A percentile compares a stretch with the other conserved stretches of the same genome.
Conservation (phyloP, 164 flowering plant species). For the Warburgia ugandensis region DNA sequence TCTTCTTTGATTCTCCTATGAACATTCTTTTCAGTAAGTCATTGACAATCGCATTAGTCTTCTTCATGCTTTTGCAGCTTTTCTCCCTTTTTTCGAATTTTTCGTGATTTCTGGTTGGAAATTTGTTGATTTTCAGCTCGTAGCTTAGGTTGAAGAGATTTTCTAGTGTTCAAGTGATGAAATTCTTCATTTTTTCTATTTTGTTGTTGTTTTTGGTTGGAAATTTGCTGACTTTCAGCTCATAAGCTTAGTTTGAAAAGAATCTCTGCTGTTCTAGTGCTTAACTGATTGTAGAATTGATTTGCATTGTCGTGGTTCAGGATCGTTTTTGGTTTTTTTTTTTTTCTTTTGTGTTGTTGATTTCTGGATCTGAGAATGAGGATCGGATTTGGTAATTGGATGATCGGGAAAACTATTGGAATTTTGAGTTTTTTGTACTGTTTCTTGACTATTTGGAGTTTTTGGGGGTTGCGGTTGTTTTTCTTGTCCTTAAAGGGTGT, state of each 20-base stretch:
- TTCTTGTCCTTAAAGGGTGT: not conserved
- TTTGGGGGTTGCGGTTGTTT: not conserved
- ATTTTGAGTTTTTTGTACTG: not conserved
- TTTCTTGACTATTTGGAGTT: not conserved
- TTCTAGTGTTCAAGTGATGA: not conserved
- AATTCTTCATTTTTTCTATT: not conserved
- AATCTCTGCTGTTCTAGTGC: no score
- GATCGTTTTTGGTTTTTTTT: no score
- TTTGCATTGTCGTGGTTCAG: not conserved
- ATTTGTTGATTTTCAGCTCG: no score
- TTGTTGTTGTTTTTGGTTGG: no score
- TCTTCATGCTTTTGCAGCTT: not conserved
- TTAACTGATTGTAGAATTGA: no score
- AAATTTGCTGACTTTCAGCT: no score
- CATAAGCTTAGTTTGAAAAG: no score
- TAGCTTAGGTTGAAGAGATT: not conserved
- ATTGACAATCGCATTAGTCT: not conserved
- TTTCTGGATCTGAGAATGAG: constrained; percentile 1
- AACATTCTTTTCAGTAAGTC: constrained; percentile 2
- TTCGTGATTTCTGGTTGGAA: not conserved
- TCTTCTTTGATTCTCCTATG: constrained; percentile 3
- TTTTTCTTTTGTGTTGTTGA: not conserved
- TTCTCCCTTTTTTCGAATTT: not conserved
- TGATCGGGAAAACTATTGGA: not conserved
- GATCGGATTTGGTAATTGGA: no score